These are phyloP conservation scores for Rosa multiflora DNA, from an alignment of 306 rosid species.

Conservation along the genomic window DNA sequence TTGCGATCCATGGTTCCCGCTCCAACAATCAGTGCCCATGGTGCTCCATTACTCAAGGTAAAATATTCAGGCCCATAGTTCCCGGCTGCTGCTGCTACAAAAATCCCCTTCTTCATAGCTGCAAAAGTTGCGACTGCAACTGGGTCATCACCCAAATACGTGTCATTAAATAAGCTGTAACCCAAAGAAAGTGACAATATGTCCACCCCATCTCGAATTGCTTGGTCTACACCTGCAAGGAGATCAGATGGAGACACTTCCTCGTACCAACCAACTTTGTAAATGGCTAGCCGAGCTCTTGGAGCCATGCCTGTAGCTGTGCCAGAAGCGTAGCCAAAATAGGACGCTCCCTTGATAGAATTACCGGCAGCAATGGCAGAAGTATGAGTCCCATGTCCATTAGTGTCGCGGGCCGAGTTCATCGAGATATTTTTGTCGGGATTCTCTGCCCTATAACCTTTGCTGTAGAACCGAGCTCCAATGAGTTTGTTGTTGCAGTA, in stretches of 20 bases:
- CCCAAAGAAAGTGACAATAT: slow-evolving; percentile 21
- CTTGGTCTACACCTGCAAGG: slow-evolving; percentile 22
- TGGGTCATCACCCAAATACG: slow-evolving; percentile 11
- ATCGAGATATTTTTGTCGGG: neutral
- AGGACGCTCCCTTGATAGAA: slow-evolving; percentile 22
- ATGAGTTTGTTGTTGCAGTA: slow-evolving; percentile 31
- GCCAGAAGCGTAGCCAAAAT: slow-evolving; percentile 22
- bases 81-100: slow-evolving; percentile 13
- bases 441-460: slow-evolving; percentile 11
- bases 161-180: neutral
- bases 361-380: slow-evolving; percentile 13
- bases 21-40: slow-evolving; percentile 20
- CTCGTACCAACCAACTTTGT: slow-evolving; percentile 11
- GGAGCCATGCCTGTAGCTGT: slow-evolving; percentile 7
- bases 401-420: slow-evolving; percentile 15
- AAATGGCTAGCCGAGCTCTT: slow-evolving; percentile 6
- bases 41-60: slow-evolving; percentile 18
- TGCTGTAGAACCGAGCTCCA: slow-evolving; percentile 23
- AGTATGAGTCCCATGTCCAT: slow-evolving; percentile 27
- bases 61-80: neutral
- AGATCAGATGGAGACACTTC: neutral
- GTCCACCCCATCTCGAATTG: slow-evolving; percentile 20
- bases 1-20: slow-evolving; percentile 5
- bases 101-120: slow-evolving; percentile 13
- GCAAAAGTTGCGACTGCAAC: slow-evolving; percentile 22